These are phyloP conservation scores for Tremellales sp. DNA, from an alignment of 1,284 basidiomycete genomes.

Conservation along the genomic window DNA sequence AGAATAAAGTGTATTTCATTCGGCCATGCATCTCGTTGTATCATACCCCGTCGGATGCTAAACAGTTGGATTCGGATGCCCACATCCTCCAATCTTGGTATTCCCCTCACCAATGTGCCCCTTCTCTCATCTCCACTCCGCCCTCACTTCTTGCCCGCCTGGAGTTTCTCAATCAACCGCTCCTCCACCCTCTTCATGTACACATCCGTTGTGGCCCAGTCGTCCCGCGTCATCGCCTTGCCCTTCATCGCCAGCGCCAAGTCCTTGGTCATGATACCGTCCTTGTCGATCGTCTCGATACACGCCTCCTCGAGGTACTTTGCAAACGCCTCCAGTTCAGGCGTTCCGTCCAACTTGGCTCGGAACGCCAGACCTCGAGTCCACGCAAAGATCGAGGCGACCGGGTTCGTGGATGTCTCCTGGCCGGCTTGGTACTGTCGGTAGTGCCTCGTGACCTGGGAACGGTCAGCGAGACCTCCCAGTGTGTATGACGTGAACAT, in stretches of 20 bases:
- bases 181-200: conserved; percentile 77
- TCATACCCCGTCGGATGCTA: too few relatives aligned
- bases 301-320: conserved; percentile 79
- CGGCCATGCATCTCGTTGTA: too few relatives aligned
- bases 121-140: conserved; percentile 4
- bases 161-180: conserved; percentile 35
- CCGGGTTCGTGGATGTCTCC: conserved; percentile 96
- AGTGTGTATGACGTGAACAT: conserved; percentile 12
- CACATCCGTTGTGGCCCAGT: conserved; percentile 87
- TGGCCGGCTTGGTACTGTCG: conserved; percentile 94
- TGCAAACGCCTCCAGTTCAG: conserved; percentile 71
- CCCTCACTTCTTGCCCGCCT: conserved; percentile 23
- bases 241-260: conserved; percentile 93
- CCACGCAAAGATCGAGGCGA: conserved; percentile 99
- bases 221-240: conserved; percentile 80
- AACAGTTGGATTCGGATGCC: too few relatives aligned
- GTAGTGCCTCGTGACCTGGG: conserved; percentile 82
- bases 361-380: conserved; percentile 91
- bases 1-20: conserved; percentile 58
- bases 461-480: conserved; percentile 52
- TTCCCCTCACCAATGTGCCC: too few relatives aligned
- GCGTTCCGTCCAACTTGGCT: conserved; percentile 86
- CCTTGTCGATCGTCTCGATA: conserved; percentile 84
- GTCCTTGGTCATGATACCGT: conserved; percentile 95
- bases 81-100: too few relatives aligned